Percentiles rank a stretch among this genome's conserved stretches.
Conservation (phyloP, 805 yeast genomes). For the Tetrapisispora namnaoensis region DNA sequence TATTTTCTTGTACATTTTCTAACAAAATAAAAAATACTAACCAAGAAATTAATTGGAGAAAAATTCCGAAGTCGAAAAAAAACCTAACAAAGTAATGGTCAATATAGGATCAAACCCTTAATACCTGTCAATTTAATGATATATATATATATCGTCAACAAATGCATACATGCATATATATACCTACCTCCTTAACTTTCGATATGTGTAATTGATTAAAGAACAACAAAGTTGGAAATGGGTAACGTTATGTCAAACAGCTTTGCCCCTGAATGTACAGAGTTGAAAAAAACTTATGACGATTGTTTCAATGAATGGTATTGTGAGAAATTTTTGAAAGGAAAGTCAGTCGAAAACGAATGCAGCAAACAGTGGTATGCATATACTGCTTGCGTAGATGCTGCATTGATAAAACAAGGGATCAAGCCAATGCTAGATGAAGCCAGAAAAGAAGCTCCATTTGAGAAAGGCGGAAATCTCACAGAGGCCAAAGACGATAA, state of each 20-base stretch:
- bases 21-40: no score
- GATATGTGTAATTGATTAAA: no score
- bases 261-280: slow-evolving; percentile 95
- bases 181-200: no score
- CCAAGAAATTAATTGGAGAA: no score
- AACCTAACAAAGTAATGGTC: no score
- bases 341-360: slow-evolving; percentile 57
- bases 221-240: slow-evolving; percentile 30
- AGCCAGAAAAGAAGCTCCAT: slow-evolving; percentile 85
- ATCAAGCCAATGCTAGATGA: slow-evolving; percentile 77
- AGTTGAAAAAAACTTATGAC: slow-evolving; percentile 75
- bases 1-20: no score
- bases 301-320: slow-evolving; percentile 94
- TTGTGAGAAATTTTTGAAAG: slow-evolving; percentile 65
- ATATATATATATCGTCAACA: no score
- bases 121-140: no score
- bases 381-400: slow-evolving; percentile 81
- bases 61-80: no score
- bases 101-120: no score
- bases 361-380: slow-evolving; percentile 84
- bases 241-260: slow-evolving; percentile 74
- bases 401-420: slow-evolving; percentile 59
- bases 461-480: slow-evolving; percentile 52
- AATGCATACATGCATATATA: no score
- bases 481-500: not conserved